These are phyloP conservation scores for Fusarium robinianum DNA, from an alignment of 2,329 filamentous ascomycete species.

Conservation along the genomic window DNA sequence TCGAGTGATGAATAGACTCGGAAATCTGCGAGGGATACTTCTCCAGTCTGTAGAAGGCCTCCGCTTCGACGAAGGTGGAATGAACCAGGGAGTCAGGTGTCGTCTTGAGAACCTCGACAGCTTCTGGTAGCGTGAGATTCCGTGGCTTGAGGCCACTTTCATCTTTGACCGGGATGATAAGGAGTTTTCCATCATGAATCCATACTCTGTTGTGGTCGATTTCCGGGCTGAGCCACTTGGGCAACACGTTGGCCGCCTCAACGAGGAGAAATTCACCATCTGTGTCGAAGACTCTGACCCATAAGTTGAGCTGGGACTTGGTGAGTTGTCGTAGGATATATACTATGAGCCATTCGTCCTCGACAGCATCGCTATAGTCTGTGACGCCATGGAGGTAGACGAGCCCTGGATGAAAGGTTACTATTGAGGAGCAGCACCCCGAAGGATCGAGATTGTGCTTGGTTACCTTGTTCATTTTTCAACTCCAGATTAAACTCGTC, in stretches of 20 bases:
- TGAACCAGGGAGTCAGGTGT: slow-evolving; percentile 66
- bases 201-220: slow-evolving; percentile 87
- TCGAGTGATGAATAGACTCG: slow-evolving; percentile 75
- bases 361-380: slow-evolving; percentile 90
- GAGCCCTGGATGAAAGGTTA: slow-evolving; percentile 46
- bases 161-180: slow-evolving; percentile 67
- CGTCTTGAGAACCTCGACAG: slow-evolving; percentile 62
- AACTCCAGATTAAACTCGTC: slow-evolving; percentile 75
- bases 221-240: slow-evolving; percentile 89
- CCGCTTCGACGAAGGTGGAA: slow-evolving; percentile 76
- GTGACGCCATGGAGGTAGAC: slow-evolving; percentile 75
- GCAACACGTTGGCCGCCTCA: slow-evolving; percentile 86
- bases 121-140: slow-evolving; percentile 65
- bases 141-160: slow-evolving; percentile 38
- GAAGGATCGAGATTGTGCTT: background rate
- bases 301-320: slow-evolving; percentile 71
- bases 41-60: slow-evolving; percentile 86
- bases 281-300: slow-evolving; percentile 81
- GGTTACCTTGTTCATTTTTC: slow-evolving; percentile 61
- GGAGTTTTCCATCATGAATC: slow-evolving; percentile 78
- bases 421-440: background rate
- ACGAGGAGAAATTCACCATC: slow-evolving; percentile 96
- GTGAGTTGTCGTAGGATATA: slow-evolving; percentile 85
- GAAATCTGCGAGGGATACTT: slow-evolving; percentile 80
- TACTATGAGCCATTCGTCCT: slow-evolving; percentile 97